Evolutionary conservation across 306 rosid species (phyloP), one percentile per base, ranked within the genome.

Genomic region (Citrullus mucosospermus): DNA sequence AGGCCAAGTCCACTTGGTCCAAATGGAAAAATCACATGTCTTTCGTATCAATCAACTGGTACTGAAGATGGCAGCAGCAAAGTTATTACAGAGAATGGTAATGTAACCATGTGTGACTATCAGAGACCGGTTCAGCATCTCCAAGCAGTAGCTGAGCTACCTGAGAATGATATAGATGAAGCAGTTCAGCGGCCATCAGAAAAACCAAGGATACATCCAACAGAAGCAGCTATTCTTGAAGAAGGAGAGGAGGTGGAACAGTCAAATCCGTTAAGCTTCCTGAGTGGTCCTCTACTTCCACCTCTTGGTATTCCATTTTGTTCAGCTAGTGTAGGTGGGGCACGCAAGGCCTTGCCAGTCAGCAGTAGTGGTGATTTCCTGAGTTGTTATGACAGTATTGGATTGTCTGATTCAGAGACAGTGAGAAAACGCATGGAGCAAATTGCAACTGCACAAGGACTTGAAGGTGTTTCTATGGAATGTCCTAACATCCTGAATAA

Each of bases 1-100:
- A 89, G 99, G 78, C 96, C 93, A 71, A 96, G 99, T 82, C 97
- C 93, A 50, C 98, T 92, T 79, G 99, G 99, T 78, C 98, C 93
- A 56, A 96, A 92, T 87, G 98, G 97, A 84, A 92, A 91, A 89
- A 86, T 85, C 13, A 92, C 93, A 48, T 84, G 79, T 81, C 73
- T 84, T 80, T 76, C 85, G 59, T 90, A 87, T 77, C 89, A 83
- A 69, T 85, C 89, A 62, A 80, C 66, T 6, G 89, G 92, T 67
- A 62, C 84, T 9, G 97, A 96, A 62, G 99, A 91, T 78, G 80
- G 81, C 85, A 84, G 85, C 18, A 60, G 85, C 80, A 90, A 90
- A 87, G 81, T 80, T 83, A 90, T 83, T 46, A 79, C 86, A 85
- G 96, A 88, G 83, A 96, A 91, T 78, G 98, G 99, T 53, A 82